phyloP scores from a whole-genome alignment of 768 basidiomycete genomes.

The Calvatia gigantea region DNA sequence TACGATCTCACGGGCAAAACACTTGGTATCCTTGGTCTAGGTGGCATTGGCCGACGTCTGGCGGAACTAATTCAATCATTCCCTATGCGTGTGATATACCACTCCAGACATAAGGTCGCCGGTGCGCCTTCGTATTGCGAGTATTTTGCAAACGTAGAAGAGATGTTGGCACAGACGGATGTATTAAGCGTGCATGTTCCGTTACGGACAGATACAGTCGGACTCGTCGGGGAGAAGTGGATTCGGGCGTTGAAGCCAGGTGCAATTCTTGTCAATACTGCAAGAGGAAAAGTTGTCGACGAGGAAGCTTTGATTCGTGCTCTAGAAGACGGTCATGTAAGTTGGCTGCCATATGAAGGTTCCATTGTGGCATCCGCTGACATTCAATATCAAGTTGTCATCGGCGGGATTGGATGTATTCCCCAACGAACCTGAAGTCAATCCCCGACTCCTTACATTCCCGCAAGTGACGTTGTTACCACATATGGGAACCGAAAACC shows the following conservation, averaged over 20 bases:
- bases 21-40: slow-evolving; percentile 70
- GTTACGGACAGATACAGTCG: slow-evolving; percentile 67
- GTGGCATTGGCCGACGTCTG: slow-evolving; percentile 71
- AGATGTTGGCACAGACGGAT: slow-evolving; percentile 70
- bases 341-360: slow-evolving; percentile 25
- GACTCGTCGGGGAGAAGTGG: slow-evolving; percentile 69
- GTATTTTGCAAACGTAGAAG: slow-evolving; percentile 62
- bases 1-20: slow-evolving; percentile 70
- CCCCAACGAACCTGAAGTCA: slow-evolving; percentile 79
- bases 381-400: slow-evolving; percentile 47
- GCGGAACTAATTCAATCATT: slow-evolving; percentile 74
- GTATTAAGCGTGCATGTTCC: slow-evolving; percentile 88
- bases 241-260: slow-evolving; percentile 78
- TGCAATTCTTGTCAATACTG: slow-evolving; percentile 80
- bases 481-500: slow-evolving; percentile 88
- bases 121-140: slow-evolving; percentile 70
- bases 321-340: slow-evolving; percentile 82
- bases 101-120: slow-evolving; percentile 55
- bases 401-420: slow-evolving; percentile 85
- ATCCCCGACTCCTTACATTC: slow-evolving; percentile 76
- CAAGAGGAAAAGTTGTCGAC: slow-evolving; percentile 87
- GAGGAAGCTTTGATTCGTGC: slow-evolving; percentile 85
- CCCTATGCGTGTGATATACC: slow-evolving; percentile 88
- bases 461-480: slow-evolving; percentile 83
- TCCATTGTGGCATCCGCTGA: slow-evolving; percentile 8